Evolutionary conservation across 495 filamentous ascomycete species (phyloP), one percentile per base, ranked within the genome.

Genomic region (Neurospora sp.): DNA sequence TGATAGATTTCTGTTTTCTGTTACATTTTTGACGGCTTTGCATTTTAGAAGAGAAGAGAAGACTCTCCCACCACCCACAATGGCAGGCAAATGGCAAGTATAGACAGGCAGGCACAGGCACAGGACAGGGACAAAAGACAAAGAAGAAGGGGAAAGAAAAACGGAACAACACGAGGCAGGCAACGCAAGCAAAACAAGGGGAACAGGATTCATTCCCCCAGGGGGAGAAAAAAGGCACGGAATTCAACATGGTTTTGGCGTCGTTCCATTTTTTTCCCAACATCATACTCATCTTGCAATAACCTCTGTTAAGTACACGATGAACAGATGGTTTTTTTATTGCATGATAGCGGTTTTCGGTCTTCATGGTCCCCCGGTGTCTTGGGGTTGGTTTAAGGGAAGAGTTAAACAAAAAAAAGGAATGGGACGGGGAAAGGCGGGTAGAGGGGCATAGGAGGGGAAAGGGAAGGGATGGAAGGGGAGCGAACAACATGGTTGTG

Each of bases 1-100:
- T 70, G 70, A 68, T 46, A 46, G 20, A 20, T 31, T 75, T 44
- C 18, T 59, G 71, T 48, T 70, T 18, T 73, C 65, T 70, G 39
- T 35, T 73, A 46, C 74, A 73, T 37, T 39, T 31, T 31, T 73
- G 14, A 41, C 31, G 22, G 69, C 44, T 48, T 70, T 73, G 31
- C 71, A 69, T 69, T 71, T 40, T 44, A 16, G 37, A 53, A 39
- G 39, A 72, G 37, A 38, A 39, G 70, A 40, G 20, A 44, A n/a
- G 65, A 31, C 39, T 65, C 46, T 68, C 68, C 70, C 35, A 22
- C 69, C 69, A 41, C 42, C 44, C 61, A 41, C 70, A 53, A 46
- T 38, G 44, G 31, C 18, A 8, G 39, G 39, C 39, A 40, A 38
- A 38, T 37, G 39, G 39, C 20, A 22, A 35, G 69, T 40, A 61